A percentile compares a stretch with the other conserved stretches of the same genome.
phyloP scores from a whole-genome alignment of 345 rosid genomes.

The Populus alba region DNA sequence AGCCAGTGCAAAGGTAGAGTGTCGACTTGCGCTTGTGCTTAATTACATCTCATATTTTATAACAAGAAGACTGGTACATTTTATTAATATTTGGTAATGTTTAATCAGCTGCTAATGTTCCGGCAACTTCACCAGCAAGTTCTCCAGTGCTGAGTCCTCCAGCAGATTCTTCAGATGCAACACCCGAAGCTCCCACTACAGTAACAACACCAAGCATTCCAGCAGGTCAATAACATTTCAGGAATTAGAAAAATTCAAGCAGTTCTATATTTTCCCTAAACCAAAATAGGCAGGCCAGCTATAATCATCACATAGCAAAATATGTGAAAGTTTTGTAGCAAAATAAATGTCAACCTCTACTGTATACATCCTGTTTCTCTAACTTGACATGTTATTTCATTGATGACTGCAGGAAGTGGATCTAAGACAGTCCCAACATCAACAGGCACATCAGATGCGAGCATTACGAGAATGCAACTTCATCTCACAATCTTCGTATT shows the following conservation, averaged over 20 bases:
- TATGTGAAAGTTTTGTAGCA: background rate
- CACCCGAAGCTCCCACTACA: constrained; percentile 18
- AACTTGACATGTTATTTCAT: background rate
- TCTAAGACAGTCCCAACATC: constrained; percentile 37
- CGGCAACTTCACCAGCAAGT: constrained; percentile 15
- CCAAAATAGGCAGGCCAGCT: background rate
- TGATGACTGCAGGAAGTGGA: constrained; percentile 28
- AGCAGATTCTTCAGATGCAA: constrained; percentile 19
- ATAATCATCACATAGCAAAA: background rate
- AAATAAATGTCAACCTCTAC: background rate
- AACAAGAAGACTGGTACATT: background rate
- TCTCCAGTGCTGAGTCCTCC: constrained; percentile 26
- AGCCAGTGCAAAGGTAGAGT: constrained; percentile 36
- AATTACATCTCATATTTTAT: background rate
- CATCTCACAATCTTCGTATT: constrained; percentile 5
- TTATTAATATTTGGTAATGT: background rate
- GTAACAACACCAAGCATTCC: constrained; percentile 23
- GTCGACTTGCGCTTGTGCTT: background rate
- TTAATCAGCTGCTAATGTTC: constrained; percentile 6
- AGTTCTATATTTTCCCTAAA: background rate
- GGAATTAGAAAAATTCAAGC: background rate
- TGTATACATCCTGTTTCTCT: background rate
- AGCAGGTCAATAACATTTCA: constrained; percentile 21
- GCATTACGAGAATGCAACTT: constrained; percentile 4
- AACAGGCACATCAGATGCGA: constrained; percentile 22